A percentile compares a stretch with the other conserved stretches of the same genome.
Conservation (phyloP, 2,329 filamentous ascomycete genomes). For the Akanthomyces dipterigenus region DNA sequence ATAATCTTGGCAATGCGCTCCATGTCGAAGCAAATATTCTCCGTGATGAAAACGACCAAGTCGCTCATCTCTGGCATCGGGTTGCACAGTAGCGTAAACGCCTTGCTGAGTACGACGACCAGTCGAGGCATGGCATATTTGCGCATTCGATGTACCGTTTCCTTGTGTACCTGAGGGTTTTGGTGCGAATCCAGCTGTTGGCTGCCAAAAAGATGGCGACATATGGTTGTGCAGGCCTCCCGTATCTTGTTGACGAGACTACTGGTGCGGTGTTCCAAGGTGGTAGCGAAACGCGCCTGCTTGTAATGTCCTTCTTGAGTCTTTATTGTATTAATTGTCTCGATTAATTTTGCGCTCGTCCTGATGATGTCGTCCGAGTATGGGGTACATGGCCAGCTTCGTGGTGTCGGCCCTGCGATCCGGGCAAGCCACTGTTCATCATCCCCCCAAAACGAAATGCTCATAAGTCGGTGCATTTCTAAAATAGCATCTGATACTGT, state of each 20-base stretch:
- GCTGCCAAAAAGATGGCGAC: not conserved
- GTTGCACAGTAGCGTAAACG: not conserved
- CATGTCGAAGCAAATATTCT: not conserved
- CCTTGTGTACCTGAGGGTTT: not conserved
- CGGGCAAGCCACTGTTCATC: not conserved
- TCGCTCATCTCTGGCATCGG: not conserved
- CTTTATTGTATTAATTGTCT: not conserved
- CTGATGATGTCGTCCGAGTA: not conserved
- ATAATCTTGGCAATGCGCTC: not conserved
- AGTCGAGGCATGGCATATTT: not conserved
- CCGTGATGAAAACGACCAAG: not conserved
- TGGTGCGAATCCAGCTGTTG: too few relatives aligned
- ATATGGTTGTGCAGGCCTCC: not conserved
- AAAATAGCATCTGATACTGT: not conserved
- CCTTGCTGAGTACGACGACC: not conserved
- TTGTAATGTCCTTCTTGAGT: not conserved
- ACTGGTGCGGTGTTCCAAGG: not conserved
- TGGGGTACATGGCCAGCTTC: not conserved
- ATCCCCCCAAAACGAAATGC: not conserved
- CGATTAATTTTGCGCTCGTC: not conserved
- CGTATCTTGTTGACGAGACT: not conserved
- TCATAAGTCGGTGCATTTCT: not conserved
- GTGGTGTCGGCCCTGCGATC: not conserved
- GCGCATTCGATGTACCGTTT: not conserved
- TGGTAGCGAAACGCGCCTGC: not conserved